These are phyloP conservation scores for Zygnema circumcarinatum DNA, from an alignment of 139 green algal species.

Conservation along the genomic window DNA sequence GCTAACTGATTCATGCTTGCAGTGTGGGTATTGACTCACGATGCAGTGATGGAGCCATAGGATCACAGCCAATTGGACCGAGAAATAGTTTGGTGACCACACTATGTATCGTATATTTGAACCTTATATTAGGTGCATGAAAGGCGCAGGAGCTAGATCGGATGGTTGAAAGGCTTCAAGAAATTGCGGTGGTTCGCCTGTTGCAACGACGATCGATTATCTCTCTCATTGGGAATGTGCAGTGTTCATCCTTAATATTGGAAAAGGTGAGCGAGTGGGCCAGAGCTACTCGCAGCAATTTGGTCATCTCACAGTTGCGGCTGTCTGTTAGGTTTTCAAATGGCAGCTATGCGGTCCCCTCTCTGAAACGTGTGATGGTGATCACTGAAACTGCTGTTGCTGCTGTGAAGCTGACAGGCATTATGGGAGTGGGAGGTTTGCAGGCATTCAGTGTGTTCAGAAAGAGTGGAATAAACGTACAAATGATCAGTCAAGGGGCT, in stretches of 20 bases:
- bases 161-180: conserved; percentile 75
- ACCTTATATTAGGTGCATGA: too few relatives aligned
- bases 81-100: too few relatives aligned
- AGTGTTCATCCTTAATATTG: conserved; percentile 58
- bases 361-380: background rate
- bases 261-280: conserved; percentile 56
- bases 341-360: too few relatives aligned
- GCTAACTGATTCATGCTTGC: too few relatives aligned
- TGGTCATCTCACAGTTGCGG: background rate
- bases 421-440: background rate
- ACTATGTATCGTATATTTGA: too few relatives aligned
- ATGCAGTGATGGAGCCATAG: too few relatives aligned
- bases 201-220: conserved; percentile 83
- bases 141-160: conserved; percentile 74
- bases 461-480: conserved; percentile 57
- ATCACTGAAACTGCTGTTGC: background rate
- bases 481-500: conserved; percentile 66
- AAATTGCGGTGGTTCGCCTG: conserved; percentile 69
- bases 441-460: conserved; percentile 58
- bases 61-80: too few relatives aligned
- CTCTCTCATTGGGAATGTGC: conserved; percentile 93
- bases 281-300: background rate
- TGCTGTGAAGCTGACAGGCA: background rate
- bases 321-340: conserved; percentile 7
- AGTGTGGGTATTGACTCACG: too few relatives aligned